These are phyloP conservation scores for Saturnispora serradocipensis DNA, from an alignment of 805 yeast species.

Conservation along the genomic window DNA sequence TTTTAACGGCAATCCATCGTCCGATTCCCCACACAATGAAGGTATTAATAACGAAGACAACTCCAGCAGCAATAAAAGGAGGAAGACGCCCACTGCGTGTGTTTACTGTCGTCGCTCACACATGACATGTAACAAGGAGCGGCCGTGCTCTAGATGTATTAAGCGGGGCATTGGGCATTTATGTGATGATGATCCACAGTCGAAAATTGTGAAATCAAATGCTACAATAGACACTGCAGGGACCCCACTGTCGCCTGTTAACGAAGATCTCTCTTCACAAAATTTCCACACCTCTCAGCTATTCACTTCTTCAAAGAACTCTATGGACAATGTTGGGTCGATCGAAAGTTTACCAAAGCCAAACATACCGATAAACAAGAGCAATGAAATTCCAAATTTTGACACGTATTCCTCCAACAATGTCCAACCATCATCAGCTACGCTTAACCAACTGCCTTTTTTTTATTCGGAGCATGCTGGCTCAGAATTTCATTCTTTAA, in stretches of 20 bases:
- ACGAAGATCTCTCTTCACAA: not conserved
- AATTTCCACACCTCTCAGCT: slow-evolving; percentile 4
- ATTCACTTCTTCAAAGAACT: slow-evolving; percentile 2
- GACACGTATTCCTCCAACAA: not conserved
- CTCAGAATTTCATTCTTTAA: slow-evolving; percentile 80
- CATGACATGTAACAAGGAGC: slow-evolving; percentile 78
- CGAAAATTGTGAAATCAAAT: not conserved
- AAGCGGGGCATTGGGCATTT: slow-evolving; percentile 82
- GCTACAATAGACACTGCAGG: not conserved
- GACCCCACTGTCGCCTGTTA: not conserved
- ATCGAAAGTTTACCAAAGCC: slow-evolving; percentile 6
- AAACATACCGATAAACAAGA: not conserved
- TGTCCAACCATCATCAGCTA: slow-evolving; percentile 13
- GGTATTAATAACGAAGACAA: not conserved
- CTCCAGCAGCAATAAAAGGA: slow-evolving; percentile 7
- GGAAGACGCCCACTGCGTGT: slow-evolving; percentile 63
- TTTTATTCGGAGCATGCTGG: slow-evolving; percentile 90
- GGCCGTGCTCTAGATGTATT: slow-evolving; percentile 76
- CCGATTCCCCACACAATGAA: not conserved
- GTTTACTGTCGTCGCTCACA: slow-evolving; percentile 89
- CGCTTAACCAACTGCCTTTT: slow-evolving; percentile 57
- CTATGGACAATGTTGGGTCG: not conserved
- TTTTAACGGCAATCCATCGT: not conserved
- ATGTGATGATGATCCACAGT: slow-evolving; percentile 62
- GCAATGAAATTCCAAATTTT: not conserved